phyloP scores from a whole-genome alignment of 2,329 filamentous ascomycete genomes.

The Bisporella sp. region DNA sequence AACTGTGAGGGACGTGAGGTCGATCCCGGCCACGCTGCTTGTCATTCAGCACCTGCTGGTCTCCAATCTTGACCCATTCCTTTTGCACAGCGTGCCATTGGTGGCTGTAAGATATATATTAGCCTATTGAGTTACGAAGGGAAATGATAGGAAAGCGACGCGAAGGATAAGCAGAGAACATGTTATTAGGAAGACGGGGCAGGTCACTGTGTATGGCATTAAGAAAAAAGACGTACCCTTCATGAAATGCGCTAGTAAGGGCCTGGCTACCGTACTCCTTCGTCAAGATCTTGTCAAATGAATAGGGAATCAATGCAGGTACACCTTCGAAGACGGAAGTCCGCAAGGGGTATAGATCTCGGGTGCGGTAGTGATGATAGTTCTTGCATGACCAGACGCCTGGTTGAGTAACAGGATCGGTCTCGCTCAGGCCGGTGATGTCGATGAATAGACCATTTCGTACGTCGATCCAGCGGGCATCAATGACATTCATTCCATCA shows the following conservation, averaged over 20 bases:
- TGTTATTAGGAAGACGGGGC: no score
- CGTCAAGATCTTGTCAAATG: constrained; percentile 56
- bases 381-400: constrained; percentile 78
- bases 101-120: constrained; percentile 39
- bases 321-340: constrained; percentile 70
- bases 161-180: no score
- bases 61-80: constrained; percentile 48
- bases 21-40: background rate
- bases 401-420: constrained; percentile 49
- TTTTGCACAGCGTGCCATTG: constrained; percentile 50
- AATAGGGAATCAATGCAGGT: constrained; percentile 60
- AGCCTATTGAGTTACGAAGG: background rate
- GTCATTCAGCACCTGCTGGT: constrained; percentile 6
- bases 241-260: constrained; percentile 51
- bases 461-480: constrained; percentile 76
- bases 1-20: constrained; percentile 18
- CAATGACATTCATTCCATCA: constrained; percentile 72
- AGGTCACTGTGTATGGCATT: no score
- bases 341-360: constrained; percentile 72
- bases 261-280: constrained; percentile 60
- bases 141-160: background rate
- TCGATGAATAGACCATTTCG: constrained; percentile 74
- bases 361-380: constrained; percentile 60
- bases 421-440: constrained; percentile 70
- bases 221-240: constrained; percentile 41